phyloP scores from a whole-genome alignment of 1,284 basidiomycete genomes.

The Anthracocystis panici-leucophaei region DNA sequence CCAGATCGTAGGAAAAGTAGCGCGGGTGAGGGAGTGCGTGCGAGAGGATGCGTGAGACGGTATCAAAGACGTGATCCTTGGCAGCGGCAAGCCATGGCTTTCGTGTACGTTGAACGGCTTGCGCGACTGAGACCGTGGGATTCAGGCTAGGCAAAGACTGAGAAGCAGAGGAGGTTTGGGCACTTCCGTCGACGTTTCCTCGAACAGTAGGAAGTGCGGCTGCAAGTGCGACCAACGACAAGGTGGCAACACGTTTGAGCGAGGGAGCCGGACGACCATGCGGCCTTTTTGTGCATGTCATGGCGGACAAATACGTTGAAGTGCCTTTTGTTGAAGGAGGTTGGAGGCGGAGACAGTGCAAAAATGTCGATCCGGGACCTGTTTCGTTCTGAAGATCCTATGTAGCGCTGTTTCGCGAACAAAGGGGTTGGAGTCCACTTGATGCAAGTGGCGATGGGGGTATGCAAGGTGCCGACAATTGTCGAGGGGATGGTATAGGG shows the following conservation, averaged over 20 bases:
- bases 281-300: conserved; percentile 11
- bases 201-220: conserved; percentile 19
- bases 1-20: conserved; percentile 48
- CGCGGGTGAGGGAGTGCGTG: conserved; percentile 43
- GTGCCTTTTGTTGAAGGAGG: too few relatives aligned
- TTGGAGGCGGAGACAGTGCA: not conserved
- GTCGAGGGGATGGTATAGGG: too few relatives aligned
- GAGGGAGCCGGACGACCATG: conserved; percentile 7
- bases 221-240: conserved; percentile 28
- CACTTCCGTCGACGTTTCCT: not conserved
- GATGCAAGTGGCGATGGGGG: not conserved
- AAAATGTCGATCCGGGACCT: too few relatives aligned
- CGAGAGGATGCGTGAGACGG: conserved; percentile 37
- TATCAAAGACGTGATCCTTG: conserved; percentile 33
- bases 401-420: not conserved
- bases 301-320: not conserved
- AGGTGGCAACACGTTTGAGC: conserved; percentile 22
- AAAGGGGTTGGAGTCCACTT: not conserved
- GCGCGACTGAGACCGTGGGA: conserved; percentile 31
- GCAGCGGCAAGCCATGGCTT: conserved; percentile 36
- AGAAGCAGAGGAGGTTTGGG: not conserved
- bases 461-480: not conserved
- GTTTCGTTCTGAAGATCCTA: too few relatives aligned
- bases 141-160: conserved; percentile 10
- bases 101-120: conserved; percentile 30